Conservation (phyloP, 495 filamentous ascomycete species). For the Paragyromitra xinjiangensis region DNA sequence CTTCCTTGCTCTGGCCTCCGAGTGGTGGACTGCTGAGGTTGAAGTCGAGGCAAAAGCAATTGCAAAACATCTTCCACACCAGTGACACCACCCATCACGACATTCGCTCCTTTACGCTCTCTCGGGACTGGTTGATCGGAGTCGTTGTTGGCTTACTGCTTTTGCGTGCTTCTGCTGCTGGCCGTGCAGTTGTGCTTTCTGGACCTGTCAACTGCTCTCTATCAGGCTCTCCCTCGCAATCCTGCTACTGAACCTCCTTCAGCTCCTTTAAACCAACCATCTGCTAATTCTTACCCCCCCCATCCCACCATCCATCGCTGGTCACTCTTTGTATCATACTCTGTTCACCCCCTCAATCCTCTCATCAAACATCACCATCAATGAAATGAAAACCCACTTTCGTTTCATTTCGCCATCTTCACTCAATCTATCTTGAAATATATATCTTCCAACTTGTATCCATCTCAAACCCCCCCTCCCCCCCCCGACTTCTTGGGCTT, state of each 20-base stretch:
- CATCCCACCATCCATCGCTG: conserved; percentile 40
- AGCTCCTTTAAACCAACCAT: conserved; percentile 55
- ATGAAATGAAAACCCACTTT: conserved; percentile 51
- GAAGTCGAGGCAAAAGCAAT: conserved; percentile 46
- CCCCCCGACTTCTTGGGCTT: conserved; percentile 21
- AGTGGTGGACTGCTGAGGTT: conserved; percentile 20
- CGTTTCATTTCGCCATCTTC: conserved; percentile 36
- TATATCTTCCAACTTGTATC: conserved; percentile 31
- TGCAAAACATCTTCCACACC: conserved; percentile 43
- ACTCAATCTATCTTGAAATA: conserved; percentile 39
- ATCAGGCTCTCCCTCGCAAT: conserved; percentile 30
- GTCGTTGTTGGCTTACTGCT: conserved; percentile 38
- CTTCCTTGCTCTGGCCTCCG: conserved; percentile 31
- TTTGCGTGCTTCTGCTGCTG: conserved; percentile 48
- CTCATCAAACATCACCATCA: conserved; percentile 43
- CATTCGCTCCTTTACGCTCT: conserved; percentile 34
- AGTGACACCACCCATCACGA: conserved; percentile 47
- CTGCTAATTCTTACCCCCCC: conserved; percentile 25
- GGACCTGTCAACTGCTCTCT: conserved; percentile 36
- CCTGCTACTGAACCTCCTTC: conserved; percentile 43
- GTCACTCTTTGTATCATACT: conserved; percentile 44
- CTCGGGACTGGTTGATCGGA: conserved; percentile 45
- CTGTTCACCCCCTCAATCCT: conserved; percentile 26
- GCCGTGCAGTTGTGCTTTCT: conserved; percentile 47
- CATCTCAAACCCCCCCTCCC: conserved; percentile 1